Percentiles rank a stretch among this genome's conserved stretches.
These are phyloP conservation scores for Trichoderma polysporum DNA, from an alignment of 2,329 filamentous ascomycete genomes.

Conservation along the genomic window DNA sequence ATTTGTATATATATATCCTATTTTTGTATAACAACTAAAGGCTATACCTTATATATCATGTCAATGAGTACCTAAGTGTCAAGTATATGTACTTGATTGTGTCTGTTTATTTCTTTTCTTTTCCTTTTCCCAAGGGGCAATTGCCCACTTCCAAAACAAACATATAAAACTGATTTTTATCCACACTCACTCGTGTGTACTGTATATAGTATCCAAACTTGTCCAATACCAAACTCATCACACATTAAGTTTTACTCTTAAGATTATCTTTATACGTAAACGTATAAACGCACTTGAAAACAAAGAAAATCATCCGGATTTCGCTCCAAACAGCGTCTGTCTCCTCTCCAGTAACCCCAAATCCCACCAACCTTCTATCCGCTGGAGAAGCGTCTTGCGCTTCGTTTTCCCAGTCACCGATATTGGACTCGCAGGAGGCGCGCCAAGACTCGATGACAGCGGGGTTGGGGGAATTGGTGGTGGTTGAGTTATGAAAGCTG, in stretches of 20 bases:
- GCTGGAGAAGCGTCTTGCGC: slow-evolving; percentile 48
- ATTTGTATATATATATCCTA: not conserved
- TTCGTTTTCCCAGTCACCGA: slow-evolving; percentile 33
- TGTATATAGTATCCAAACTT: not conserved
- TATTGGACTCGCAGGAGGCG: slow-evolving; percentile 23
- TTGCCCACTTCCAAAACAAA: not conserved
- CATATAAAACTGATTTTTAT: not conserved
- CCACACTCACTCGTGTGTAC: not conserved
- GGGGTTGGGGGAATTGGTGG: slow-evolving; percentile 26
- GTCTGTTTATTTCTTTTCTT: not conserved
- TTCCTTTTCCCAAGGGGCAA: not conserved
- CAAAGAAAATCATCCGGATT: not conserved
- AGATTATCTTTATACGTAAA: not conserved
- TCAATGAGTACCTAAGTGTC: not conserved
- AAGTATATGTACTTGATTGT: not conserved
- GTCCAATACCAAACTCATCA: not conserved
- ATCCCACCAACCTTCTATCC: slow-evolving; percentile 57
- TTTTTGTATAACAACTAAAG: too few relatives aligned
- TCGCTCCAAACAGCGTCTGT: slow-evolving; percentile 35
- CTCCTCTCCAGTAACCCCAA: slow-evolving; percentile 49
- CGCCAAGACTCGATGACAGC: slow-evolving; percentile 23
- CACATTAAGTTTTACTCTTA: not conserved
- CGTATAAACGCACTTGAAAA: not conserved
- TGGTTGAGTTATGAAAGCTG: slow-evolving; percentile 19
- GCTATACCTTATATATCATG: too few relatives aligned